Percentiles rank a stretch among this genome's conserved stretches.
Evolutionary conservation across 805 yeast species (phyloP).

Genomic region (Jamesozyma hellenica): DNA sequence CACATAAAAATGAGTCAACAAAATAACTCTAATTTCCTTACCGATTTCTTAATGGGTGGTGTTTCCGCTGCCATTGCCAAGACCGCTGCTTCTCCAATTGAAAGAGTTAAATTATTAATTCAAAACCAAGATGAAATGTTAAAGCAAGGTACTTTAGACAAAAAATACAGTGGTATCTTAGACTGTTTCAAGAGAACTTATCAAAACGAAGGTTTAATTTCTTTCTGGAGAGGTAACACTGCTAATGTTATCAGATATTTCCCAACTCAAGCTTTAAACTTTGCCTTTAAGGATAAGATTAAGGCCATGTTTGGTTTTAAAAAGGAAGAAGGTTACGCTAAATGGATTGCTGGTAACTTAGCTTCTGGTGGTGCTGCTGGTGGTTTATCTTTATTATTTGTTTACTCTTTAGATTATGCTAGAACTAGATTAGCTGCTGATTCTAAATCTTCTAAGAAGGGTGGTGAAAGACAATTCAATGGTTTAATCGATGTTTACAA

Average conservation of each 20-base stretch:
- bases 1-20: conserved; percentile 17
- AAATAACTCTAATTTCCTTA: conserved; percentile 37
- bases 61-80: conserved; percentile 97
- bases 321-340: conserved; percentile 87
- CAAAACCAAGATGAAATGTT: conserved; percentile 98
- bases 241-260: conserved; percentile 97
- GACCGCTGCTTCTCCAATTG: conserved; percentile 97
- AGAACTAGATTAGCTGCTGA: conserved; percentile 99
- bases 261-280: conserved; percentile 98
- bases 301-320: conserved; percentile 94
- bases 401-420: conserved; percentile 85
- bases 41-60: conserved; percentile 84
- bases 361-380: conserved; percentile 99
- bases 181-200: conserved; percentile 95
- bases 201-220: conserved; percentile 79
- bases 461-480: conserved; percentile 94
- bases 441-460: conserved; percentile 76
- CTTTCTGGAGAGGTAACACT: conserved; percentile 99
- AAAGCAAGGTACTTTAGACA: conserved; percentile 90
- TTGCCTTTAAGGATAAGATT: conserved; percentile 96
- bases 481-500: conserved; percentile 94
- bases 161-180: conserved; percentile 76
- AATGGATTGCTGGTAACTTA: conserved; percentile 95
- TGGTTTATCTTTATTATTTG: conserved; percentile 38
- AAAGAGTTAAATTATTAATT: conserved; percentile 90